These are phyloP conservation scores for Penicillium nordicum DNA, from an alignment of 2,329 filamentous ascomycete species.

Conservation along the genomic window DNA sequence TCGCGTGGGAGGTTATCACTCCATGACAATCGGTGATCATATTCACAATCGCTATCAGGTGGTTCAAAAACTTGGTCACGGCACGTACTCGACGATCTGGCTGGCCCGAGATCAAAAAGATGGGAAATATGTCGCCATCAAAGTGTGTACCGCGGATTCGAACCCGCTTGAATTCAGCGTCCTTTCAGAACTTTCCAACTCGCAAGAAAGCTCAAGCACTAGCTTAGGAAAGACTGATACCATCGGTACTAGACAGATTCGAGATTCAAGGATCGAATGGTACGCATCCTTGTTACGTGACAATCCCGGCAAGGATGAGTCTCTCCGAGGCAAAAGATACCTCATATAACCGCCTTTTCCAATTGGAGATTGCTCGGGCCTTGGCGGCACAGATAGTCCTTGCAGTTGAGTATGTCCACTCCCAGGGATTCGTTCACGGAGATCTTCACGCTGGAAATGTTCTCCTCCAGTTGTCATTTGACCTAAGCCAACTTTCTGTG, in stretches of 20 bases:
- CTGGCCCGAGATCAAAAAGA: constrained; percentile 25
- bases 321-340: constrained; percentile 14
- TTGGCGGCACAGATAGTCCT: constrained; percentile 22
- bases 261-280: constrained; percentile 15
- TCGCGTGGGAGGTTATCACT: constrained; percentile 28
- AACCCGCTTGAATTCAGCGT: constrained; percentile 17
- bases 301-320: constrained; percentile 15
- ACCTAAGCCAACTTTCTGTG: constrained; percentile 17
- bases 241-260: constrained; percentile 14
- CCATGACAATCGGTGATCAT: constrained; percentile 27
- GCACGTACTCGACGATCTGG: constrained; percentile 36
- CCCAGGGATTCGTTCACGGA: constrained; percentile 34
- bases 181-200: constrained; percentile 4
- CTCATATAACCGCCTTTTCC: constrained; percentile 16
- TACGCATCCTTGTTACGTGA: constrained; percentile 14
- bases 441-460: constrained; percentile 38
- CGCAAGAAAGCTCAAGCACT: neutral
- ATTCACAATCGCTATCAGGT: constrained; percentile 37
- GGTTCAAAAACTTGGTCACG: constrained; percentile 42
- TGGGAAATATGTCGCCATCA: constrained; percentile 27
- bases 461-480: constrained; percentile 24
- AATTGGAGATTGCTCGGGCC: constrained; percentile 12
- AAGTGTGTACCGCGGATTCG: constrained; percentile 25
- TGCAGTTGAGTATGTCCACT: constrained; percentile 23
- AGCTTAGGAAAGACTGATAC: constrained; percentile 9